A percentile compares a stretch with the other conserved stretches of the same genome.
These are phyloP conservation scores for Colletotrichum godetiae DNA, from an alignment of 2,329 filamentous ascomycete species.

Conservation along the genomic window DNA sequence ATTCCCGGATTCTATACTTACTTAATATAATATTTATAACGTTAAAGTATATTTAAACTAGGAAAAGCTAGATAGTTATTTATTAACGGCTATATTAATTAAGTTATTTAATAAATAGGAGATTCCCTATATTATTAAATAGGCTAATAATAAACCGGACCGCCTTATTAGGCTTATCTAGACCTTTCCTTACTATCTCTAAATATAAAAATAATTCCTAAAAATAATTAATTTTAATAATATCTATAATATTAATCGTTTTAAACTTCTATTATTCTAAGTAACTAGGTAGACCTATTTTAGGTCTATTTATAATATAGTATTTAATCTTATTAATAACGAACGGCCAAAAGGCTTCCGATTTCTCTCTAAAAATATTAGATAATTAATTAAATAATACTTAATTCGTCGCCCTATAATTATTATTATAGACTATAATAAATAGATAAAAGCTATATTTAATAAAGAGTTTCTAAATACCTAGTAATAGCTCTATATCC, in stretches of 20 bases:
- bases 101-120: conserved; percentile 36
- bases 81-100: conserved; percentile 34
- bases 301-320: too few species aligned
- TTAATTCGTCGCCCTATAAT: neutral
- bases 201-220: too few species aligned
- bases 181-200: conserved; percentile 20
- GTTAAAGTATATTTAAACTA: too few species aligned
- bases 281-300: conserved; percentile 1
- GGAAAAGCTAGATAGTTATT: too few species aligned
- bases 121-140: conserved; percentile 37
- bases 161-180: conserved; percentile 35
- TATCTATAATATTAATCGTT: conserved; percentile 34
- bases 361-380: neutral
- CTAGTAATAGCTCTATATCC: too few species aligned
- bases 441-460: too few species aligned
- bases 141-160: conserved; percentile 26
- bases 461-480: too few species aligned
- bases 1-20: too few species aligned
- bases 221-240: conserved; percentile 27
- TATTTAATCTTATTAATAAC: conserved; percentile 5
- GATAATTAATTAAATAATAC: neutral
- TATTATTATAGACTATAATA: too few species aligned
- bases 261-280: conserved; percentile 31
- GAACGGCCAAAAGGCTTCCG: conserved; percentile 2
- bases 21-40: too few species aligned